phyloP scores from a whole-genome alignment of 1,284 basidiomycete species.

The Sanghuangporus weigelae region DNA sequence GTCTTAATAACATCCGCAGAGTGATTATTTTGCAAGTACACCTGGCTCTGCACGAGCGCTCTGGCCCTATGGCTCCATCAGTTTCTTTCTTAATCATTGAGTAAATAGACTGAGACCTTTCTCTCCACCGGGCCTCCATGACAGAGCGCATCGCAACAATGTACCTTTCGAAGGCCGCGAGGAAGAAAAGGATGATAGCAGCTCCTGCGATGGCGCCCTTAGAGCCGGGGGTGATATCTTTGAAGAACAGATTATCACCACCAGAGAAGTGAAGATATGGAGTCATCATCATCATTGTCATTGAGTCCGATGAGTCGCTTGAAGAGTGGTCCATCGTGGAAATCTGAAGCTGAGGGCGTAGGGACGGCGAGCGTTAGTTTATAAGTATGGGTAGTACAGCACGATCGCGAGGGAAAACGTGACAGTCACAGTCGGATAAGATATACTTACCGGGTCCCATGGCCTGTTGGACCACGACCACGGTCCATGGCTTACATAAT shows the following conservation, averaged over 20 bases:
- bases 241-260: slow-evolving; percentile 63
- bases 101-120: slow-evolving; percentile 36
- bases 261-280: slow-evolving; percentile 63
- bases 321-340: slow-evolving; percentile 8
- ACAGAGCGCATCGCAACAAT: slow-evolving; percentile 49
- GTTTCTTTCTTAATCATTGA: background rate
- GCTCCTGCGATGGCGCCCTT: slow-evolving; percentile 68
- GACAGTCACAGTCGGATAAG: background rate
- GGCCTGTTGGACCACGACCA: background rate
- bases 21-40: background rate
- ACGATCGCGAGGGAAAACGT: background rate
- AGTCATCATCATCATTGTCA: slow-evolving; percentile 39
- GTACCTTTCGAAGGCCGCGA: slow-evolving; percentile 67
- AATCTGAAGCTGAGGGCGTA: background rate
- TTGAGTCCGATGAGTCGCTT: slow-evolving; percentile 11
- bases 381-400: background rate
- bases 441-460: background rate
- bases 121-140: slow-evolving; percentile 53
- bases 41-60: slow-evolving; percentile 4
- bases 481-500: background rate
- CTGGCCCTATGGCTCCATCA: background rate
- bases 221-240: slow-evolving; percentile 60
- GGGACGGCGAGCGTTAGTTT: background rate
- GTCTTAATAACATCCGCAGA: background rate
- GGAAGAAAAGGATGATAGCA: slow-evolving; percentile 60